A percentile compares a stretch with the other conserved stretches of the same genome.
Conservation (phyloP, 1,284 basidiomycete genomes). For the Sporisorium exsertum region DNA sequence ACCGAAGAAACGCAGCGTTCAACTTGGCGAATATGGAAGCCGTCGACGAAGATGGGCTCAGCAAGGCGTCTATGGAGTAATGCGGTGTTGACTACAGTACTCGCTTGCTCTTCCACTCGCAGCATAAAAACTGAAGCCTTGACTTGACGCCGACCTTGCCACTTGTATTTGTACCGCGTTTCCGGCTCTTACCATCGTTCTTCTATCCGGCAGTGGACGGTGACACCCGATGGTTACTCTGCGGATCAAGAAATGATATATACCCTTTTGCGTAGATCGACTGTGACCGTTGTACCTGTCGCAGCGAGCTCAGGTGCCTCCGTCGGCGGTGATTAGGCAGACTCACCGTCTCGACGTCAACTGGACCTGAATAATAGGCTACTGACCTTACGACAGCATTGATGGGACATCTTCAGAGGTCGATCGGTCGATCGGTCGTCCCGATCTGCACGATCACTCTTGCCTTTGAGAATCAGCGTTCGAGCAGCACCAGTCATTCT, state of each 20-base stretch:
- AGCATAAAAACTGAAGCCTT: not conserved
- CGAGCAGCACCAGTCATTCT: not conserved
- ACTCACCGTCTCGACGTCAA: not conserved
- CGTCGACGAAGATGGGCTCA: conserved; percentile 26
- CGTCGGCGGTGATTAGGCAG: not conserved
- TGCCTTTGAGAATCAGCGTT: not conserved
- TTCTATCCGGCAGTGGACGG: not conserved
- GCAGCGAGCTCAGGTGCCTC: not conserved
- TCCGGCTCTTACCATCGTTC: not conserved
- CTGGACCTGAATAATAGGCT: not conserved
- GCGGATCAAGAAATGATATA: conserved; percentile 1
- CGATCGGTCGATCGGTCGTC: not conserved
- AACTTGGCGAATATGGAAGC: conserved; percentile 64
- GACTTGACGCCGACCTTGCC: not conserved
- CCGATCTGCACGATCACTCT: not conserved
- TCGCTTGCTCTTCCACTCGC: not conserved
- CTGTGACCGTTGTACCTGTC: not conserved
- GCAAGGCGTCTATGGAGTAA: conserved; percentile 16
- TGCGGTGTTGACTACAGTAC: not conserved
- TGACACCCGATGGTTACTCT: not conserved
- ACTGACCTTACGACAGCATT: not conserved
- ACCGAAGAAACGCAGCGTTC: conserved; percentile 66
- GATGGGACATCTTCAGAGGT: too few relatives aligned
- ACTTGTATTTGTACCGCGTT: conserved; percentile 7
- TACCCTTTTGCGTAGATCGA: not conserved